Evolutionary conservation across 1,284 basidiomycete genomes (phyloP).

Genomic region (Pseudozyma sp.): DNA sequence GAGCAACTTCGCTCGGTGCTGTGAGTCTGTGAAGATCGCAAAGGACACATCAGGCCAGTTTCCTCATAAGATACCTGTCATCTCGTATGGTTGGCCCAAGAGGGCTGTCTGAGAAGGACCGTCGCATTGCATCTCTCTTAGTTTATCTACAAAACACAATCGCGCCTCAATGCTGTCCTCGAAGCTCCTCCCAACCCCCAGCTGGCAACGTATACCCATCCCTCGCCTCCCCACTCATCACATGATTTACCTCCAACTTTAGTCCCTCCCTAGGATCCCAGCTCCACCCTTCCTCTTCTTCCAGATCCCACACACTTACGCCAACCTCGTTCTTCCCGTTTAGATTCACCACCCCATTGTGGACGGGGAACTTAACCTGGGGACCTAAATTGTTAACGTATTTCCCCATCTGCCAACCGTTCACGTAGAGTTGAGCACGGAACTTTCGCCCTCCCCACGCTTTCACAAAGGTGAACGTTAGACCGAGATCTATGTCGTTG

Average conservation of each 20-base stretch:
- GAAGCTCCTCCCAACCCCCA: conserved; percentile 36
- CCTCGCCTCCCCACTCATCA: conserved; percentile 28
- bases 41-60: too few relatives aligned
- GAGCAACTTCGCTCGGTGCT: not conserved
- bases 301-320: conserved; percentile 42
- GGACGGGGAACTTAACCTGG: conserved; percentile 48
- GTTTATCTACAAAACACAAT: too few relatives aligned
- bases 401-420: conserved; percentile 63
- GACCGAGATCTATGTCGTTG: conserved; percentile 24
- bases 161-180: conserved; percentile 5
- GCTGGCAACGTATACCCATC: conserved; percentile 30
- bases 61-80: too few relatives aligned
- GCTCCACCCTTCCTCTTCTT: conserved; percentile 9
- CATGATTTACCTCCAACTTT: conserved; percentile 31
- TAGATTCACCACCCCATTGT: conserved; percentile 36
- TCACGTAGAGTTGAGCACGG: conserved; percentile 55
- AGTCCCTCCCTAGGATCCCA: conserved; percentile 33
- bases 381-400: conserved; percentile 43
- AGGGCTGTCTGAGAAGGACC: too few relatives aligned
- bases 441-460: not conserved
- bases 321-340: conserved; percentile 41
- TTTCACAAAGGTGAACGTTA: conserved; percentile 26
- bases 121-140: not conserved
- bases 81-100: too few relatives aligned
- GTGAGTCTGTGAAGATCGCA: too few relatives aligned